phyloP scores from a whole-genome alignment of 108 stramenopile species.

The Stephanodiscus minutulus region DNA sequence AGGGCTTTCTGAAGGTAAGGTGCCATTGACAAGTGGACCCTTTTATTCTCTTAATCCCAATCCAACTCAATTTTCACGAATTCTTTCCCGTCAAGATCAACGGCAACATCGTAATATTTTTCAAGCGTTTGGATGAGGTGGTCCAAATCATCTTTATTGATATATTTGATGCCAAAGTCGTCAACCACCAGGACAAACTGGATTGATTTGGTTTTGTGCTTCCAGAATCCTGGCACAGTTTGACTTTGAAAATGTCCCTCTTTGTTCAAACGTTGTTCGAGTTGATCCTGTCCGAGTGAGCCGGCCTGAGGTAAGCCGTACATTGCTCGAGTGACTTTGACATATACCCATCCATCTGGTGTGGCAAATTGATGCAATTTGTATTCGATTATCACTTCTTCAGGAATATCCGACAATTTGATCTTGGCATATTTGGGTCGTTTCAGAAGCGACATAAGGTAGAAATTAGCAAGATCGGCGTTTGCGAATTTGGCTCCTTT shows the following conservation, averaged over 20 bases:
- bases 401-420: constrained; percentile 28
- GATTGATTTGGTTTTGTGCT: constrained; percentile 25
- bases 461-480: too few species aligned
- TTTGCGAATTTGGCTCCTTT: too few species aligned
- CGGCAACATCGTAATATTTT: too few species aligned
- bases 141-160: constrained; percentile 29
- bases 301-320: constrained; percentile 61
- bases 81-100: too few species aligned
- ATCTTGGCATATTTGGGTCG: constrained; percentile 45
- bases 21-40: too few species aligned
- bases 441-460: too few species aligned
- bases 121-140: too few species aligned
- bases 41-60: too few species aligned
- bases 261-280: constrained; percentile 13
- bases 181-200: constrained; percentile 59
- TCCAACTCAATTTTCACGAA: too few species aligned
- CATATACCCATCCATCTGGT: constrained; percentile 13
- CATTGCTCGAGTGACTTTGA: constrained; percentile 31
- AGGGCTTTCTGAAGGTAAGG: too few species aligned
- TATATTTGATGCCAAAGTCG: constrained; percentile 61
- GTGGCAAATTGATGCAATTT: constrained; percentile 15
- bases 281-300: constrained; percentile 34
- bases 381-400: constrained; percentile 34
- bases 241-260: constrained; percentile 25
- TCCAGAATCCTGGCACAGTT: constrained; percentile 49